These are phyloP conservation scores for Arthrobotrys conoides DNA, from an alignment of 2,329 filamentous ascomycete genomes.

Conservation along the genomic window DNA sequence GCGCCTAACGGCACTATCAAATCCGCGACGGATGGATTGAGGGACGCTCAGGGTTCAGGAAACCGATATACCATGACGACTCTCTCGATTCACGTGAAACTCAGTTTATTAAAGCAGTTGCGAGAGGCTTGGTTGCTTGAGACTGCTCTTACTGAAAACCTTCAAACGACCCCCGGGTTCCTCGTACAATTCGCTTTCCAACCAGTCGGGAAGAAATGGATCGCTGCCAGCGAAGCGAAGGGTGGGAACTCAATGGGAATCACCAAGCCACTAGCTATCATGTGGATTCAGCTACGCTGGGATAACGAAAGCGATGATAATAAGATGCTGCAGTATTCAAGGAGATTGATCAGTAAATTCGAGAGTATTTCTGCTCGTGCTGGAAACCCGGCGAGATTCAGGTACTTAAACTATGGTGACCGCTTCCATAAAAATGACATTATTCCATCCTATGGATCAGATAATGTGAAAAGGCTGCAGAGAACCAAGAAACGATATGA, in stretches of 20 bases:
- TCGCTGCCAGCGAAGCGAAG: slow-evolving; percentile 19
- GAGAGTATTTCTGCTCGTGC: slow-evolving; percentile 64
- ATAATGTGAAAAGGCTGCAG: neutral
- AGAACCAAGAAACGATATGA: neutral
- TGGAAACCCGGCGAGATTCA: slow-evolving; percentile 45
- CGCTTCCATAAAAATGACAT: neutral
- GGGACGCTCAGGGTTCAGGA: slow-evolving; percentile 13
- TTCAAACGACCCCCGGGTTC: neutral
- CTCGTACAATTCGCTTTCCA: slow-evolving; percentile 21
- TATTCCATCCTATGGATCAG: neutral
- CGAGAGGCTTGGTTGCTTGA: slow-evolving; percentile 9
- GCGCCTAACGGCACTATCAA: slow-evolving; percentile 23
- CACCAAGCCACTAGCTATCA: neutral
- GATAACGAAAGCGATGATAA: slow-evolving; percentile 15
- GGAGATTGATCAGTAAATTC: slow-evolving; percentile 43
- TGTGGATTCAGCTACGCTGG: slow-evolving; percentile 1
- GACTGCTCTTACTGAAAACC: slow-evolving; percentile 1
- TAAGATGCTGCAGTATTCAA: slow-evolving; percentile 6
- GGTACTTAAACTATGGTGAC: slow-evolving; percentile 9
- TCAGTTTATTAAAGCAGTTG: slow-evolving; percentile 28
- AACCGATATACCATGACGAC: slow-evolving; percentile 22
- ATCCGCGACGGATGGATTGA: slow-evolving; percentile 2
- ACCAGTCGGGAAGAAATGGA: slow-evolving; percentile 39
- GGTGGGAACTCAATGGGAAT: slow-evolving; percentile 46
- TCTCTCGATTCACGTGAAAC: slow-evolving; percentile 8